Evolutionary conservation across 805 yeast genomes (phyloP), one percentile per base, ranked within the genome.

Genomic region (Candida germanica): DNA sequence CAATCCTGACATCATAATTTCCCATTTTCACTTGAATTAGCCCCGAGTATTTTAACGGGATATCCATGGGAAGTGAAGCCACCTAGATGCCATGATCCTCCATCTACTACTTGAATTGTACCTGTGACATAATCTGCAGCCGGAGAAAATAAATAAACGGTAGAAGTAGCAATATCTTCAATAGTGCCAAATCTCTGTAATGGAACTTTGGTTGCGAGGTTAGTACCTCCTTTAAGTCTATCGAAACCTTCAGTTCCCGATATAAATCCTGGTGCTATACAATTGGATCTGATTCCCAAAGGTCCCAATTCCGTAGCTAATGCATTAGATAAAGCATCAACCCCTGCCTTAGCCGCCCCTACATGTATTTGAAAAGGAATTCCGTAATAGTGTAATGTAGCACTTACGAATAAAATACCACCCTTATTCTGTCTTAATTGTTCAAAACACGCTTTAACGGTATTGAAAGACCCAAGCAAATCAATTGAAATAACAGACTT

Each of bases 261-360:
- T 48, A 88, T 88, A 10, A 86, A 80, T 8, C 97, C 98, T 0
- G 97, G 98, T 1, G 96, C 96, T 44, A 89, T 75, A 50, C 84
- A 78, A 57, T 89, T 89, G 33, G 80, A 74, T 39, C 91, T 72
- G 32, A 89, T 74, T 4, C 97, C 97, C 40, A 86, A 57, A 1
- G 96, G 95, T 1, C 96, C 97, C 38, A 87, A 69, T 59, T 89
- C 97, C 5, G 87, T 91, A 1, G 96, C 95, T 38, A 88, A 59
- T 1, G 87, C 82, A 46, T 82, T 80, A 13, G 87, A 78, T 24
- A 89, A 67, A 2, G 96, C 93, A 56, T 89, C 98, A 20, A 89
- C 75, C n/a, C 96, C 98, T 2, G 97, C 95, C 60, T 88, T 89
- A 3, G 97, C 97, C 0, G 97, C 96, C 4, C 87, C 83, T 3